These are phyloP conservation scores for Coemansia sp. DNA, from an alignment of 192 early-diverging fungal genomes.

Conservation along the genomic window DNA sequence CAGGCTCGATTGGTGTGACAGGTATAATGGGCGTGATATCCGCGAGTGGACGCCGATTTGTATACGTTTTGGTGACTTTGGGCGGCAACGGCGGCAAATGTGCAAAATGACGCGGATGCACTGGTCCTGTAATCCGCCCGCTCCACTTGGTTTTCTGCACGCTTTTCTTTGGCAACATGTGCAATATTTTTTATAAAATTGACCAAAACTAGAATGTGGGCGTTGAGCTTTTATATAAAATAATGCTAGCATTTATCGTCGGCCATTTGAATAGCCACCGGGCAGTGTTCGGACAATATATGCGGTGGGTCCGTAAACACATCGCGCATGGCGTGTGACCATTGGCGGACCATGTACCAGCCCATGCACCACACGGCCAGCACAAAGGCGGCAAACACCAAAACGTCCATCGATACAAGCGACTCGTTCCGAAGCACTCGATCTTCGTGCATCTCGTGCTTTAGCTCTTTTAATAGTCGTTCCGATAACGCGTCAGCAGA, in stretches of 20 bases:
- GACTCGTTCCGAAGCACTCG: not conserved
- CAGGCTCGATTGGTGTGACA: not conserved
- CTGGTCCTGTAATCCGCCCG: constrained; percentile 18
- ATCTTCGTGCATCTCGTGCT: constrained; percentile 3
- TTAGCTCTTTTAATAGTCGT: constrained; percentile 10
- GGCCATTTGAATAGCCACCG: not conserved
- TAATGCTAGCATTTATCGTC: constrained; percentile 1
- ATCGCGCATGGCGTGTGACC: constrained; percentile 1
- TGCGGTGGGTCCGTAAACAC: not conserved
- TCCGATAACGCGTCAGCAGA: constrained; percentile 22
- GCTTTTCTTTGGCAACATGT: not conserved
- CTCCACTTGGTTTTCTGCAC: not conserved
- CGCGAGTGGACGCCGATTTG: not conserved
- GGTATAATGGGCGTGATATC: not conserved
- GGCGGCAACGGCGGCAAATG: constrained; percentile 43
- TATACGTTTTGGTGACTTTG: constrained; percentile 19
- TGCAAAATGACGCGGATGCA: constrained; percentile 16
- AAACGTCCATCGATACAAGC: not conserved
- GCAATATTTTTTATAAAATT: not conserved
- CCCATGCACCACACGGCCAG: constrained; percentile 23
- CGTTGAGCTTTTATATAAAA: not conserved
- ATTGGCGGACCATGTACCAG: constrained; percentile 25
- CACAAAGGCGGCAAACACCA: constrained; percentile 18
- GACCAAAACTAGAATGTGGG: no score
- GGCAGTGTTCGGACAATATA: not conserved